These are phyloP conservation scores for Croton setiger DNA, from an alignment of 441 rosid species.

Conservation along the genomic window DNA sequence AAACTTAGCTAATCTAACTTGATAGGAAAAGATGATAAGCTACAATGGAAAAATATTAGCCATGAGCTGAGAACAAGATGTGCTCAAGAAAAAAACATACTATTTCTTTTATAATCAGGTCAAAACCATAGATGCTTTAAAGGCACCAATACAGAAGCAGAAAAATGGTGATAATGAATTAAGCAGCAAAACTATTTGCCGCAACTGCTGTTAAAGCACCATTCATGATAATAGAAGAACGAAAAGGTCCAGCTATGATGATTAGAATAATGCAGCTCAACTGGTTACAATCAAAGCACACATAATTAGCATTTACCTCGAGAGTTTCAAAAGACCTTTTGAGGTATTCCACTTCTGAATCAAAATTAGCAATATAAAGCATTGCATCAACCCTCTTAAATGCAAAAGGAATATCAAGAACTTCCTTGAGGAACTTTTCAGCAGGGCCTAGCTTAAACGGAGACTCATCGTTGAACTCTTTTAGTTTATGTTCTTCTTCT, in stretches of 20 bases:
- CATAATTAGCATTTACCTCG: constrained; percentile 42
- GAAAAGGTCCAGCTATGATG: neutral
- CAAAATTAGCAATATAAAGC: constrained; percentile 82
- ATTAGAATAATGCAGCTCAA: neutral
- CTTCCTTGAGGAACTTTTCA: constrained; percentile 78
- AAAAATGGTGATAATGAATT: too few relatives aligned
- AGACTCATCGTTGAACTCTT: constrained; percentile 66
- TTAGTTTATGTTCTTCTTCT: constrained; percentile 77
- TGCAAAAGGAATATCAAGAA: constrained; percentile 77
- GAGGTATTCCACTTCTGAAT: constrained; percentile 77
- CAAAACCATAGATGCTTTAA: too few relatives aligned
- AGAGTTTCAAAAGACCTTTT: constrained; percentile 64
- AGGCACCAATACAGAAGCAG: too few relatives aligned
- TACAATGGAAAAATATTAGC: neutral
- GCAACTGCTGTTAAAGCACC: neutral
- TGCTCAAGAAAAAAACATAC: neutral
- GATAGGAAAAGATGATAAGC: neutral
- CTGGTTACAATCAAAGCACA: neutral
- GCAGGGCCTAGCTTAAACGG: constrained; percentile 77
- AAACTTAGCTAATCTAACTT: neutral
- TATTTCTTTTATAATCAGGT: too few relatives aligned
- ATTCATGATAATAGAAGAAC: neutral
- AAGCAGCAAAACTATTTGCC: too few relatives aligned
- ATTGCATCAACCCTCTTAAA: constrained; percentile 80
- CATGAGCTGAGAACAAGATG: neutral